Evolutionary conservation across 306 rosid genomes (phyloP).

Genomic region (Spatholobus suberectus): DNA sequence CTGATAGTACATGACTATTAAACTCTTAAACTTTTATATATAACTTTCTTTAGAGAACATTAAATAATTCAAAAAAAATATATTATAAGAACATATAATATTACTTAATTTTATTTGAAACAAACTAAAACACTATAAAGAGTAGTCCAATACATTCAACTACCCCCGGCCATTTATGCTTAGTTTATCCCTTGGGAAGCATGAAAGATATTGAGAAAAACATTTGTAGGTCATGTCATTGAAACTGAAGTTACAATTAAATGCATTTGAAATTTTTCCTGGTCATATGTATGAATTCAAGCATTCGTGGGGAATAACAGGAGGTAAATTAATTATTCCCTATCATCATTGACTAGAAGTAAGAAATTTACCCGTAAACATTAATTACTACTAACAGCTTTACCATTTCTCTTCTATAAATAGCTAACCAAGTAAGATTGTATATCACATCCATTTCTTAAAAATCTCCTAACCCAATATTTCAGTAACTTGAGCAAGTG

Average conservation of each 20-base stretch:
- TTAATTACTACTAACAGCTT: background rate
- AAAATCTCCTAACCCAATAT: background rate
- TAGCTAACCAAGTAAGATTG: background rate
- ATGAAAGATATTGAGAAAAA: background rate
- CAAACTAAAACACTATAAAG: too few species aligned
- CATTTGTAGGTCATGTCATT: background rate
- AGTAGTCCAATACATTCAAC: background rate
- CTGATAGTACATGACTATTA: too few species aligned
- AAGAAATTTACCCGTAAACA: background rate
- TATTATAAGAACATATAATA: too few species aligned
- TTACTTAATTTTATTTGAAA: too few species aligned
- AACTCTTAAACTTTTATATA: too few species aligned
- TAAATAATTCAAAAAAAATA: too few species aligned
- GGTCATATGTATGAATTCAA: background rate
- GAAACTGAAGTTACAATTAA: background rate
- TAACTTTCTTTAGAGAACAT: too few species aligned
- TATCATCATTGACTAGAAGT: background rate
- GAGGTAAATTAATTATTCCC: background rate
- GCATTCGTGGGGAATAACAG: background rate
- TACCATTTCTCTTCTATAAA: slow-evolving; percentile 26
- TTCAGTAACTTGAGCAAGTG: background rate
- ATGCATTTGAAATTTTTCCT: background rate
- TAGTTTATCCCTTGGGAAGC: background rate
- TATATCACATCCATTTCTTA: background rate
- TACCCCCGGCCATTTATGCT: background rate